phyloP scores from a whole-genome alignment of 1,284 basidiomycete species.

The Pascua sp. region DNA sequence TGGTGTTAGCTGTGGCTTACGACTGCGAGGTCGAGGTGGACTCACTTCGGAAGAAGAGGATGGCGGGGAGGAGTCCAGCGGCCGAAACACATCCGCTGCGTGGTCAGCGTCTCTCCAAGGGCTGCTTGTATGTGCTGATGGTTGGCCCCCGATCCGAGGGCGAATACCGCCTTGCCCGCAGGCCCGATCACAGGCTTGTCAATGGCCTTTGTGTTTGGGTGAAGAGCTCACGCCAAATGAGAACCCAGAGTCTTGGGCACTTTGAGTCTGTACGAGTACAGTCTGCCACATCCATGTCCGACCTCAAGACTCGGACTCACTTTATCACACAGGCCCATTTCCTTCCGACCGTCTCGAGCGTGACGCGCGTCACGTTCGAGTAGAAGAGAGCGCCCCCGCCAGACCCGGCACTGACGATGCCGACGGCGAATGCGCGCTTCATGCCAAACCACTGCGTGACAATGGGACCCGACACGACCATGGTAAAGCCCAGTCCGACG shows the following conservation, averaged over 20 bases:
- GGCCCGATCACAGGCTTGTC: too few species aligned
- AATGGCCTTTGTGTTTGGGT: too few species aligned
- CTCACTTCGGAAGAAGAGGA: constrained; percentile 24
- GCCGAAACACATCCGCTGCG: constrained; percentile 46
- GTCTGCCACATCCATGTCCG: too few species aligned
- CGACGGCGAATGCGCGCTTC: constrained; percentile 21
- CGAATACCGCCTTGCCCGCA: too few species aligned
- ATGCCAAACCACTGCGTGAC: constrained; percentile 21
- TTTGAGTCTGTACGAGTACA: too few species aligned
- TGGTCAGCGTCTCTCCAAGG: constrained; percentile 18
- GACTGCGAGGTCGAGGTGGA: too few species aligned
- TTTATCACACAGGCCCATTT: constrained; percentile 35
- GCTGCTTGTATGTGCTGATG: too few species aligned
- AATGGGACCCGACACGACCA: constrained; percentile 17
- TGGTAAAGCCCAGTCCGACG: constrained; percentile 27
- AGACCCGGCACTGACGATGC: constrained; percentile 37
- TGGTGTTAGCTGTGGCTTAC: constrained; percentile 1
- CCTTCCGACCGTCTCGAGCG: constrained; percentile 35
- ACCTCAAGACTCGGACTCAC: not conserved
- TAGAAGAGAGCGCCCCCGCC: constrained; percentile 46
- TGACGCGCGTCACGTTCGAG: constrained; percentile 40
- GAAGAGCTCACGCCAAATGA: too few species aligned
- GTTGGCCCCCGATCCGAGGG: too few species aligned
- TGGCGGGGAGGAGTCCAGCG: constrained; percentile 41
- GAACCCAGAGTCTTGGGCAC: too few species aligned